A percentile compares a stretch with the other conserved stretches of the same genome.
These are phyloP conservation scores for Aspergillus carlsbadensis DNA, from an alignment of 495 filamentous ascomycete genomes.

Conservation along the genomic window DNA sequence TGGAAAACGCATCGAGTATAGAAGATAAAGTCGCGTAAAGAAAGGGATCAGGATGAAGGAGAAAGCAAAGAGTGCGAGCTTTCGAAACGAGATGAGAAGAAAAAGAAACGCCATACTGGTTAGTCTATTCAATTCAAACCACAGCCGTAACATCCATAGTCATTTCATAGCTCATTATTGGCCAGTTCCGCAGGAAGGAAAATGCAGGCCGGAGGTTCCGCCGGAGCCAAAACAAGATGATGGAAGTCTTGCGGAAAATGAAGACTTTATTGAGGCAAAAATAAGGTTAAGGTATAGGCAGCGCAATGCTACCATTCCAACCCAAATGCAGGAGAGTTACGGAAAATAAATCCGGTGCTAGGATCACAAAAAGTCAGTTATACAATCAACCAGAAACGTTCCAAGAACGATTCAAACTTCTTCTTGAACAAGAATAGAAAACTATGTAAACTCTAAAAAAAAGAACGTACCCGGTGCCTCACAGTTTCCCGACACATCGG, in stretches of 20 bases:
- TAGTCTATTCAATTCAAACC: background rate
- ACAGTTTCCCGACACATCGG: slow-evolving; percentile 27
- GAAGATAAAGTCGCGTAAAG: background rate
- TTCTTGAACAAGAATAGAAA: background rate
- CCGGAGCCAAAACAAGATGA: background rate
- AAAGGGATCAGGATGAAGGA: background rate
- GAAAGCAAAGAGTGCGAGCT: background rate
- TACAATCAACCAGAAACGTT: too few species aligned
- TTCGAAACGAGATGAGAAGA: too few species aligned
- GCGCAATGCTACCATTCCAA: too few species aligned
- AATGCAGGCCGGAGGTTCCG: too few species aligned
- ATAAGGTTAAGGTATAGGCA: too few species aligned
- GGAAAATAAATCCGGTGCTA: slow-evolving; percentile 26
- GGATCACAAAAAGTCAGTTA: background rate
- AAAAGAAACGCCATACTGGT: background rate
- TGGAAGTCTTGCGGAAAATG: too few species aligned
- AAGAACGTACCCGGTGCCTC: slow-evolving; percentile 21
- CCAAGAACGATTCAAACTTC: too few species aligned
- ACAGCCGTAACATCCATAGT: background rate
- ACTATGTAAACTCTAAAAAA: too few species aligned
- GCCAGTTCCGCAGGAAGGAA: too few species aligned
- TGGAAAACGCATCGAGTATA: background rate
- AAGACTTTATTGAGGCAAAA: too few species aligned
- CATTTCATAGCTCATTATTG: too few species aligned
- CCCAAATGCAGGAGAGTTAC: slow-evolving; percentile 5